Base-by-base conservation (phyloP, 2,329 filamentous ascomycete species). In the Apiospora saccharicola region DNA sequence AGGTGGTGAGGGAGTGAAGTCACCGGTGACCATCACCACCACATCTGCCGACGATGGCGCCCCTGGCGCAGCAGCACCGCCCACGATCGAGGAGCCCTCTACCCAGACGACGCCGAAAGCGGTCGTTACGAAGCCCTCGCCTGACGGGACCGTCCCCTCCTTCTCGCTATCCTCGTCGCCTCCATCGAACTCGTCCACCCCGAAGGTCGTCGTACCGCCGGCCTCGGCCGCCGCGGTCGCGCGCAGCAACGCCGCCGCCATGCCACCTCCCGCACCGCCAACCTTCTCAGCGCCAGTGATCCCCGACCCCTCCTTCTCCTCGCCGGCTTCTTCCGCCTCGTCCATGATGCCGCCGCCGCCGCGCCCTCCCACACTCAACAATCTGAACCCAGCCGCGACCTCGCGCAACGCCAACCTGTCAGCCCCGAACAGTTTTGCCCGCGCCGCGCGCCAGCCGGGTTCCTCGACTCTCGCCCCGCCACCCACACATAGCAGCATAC, bases 91-190 rank as follows among this genome's bases (percentile, higher is more conserved):
- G 47, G 77, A 80, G 46, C 80, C 81, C 6, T 75, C 78, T 24
- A 73, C 84, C 67, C 85, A 88, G 71, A 85, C 85, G 0, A 90
- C 89, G 0, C 88, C 89, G 13, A 90, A 86, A 76, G 87, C 88
- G 67, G 74, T 77, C 24, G 78, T 82, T 0, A 72, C 80, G 24
- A n/a, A 26, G 19, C 68, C 34, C 19, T 70, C 73, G 7, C 76
- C 76, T 19, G 72, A 76, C 41, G 75, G 77, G 14, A 67, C 79
- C 14, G 81, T 89, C 2, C 87, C 88, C 1, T 84, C 81, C 37
- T 83, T 90, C 72, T 83, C 85, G 8, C 84, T 89, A 68, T 84
- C 85, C 13, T 71, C 76, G 12, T 72, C 73, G 0, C 77, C 79
- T 12, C 76, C 10, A 5, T 14, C 49, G 4, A 14, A 51, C n/a